Base-by-base conservation (phyloP, 2,329 filamentous ascomycete species). In the Ophiocordyceps unilateralis region DNA sequence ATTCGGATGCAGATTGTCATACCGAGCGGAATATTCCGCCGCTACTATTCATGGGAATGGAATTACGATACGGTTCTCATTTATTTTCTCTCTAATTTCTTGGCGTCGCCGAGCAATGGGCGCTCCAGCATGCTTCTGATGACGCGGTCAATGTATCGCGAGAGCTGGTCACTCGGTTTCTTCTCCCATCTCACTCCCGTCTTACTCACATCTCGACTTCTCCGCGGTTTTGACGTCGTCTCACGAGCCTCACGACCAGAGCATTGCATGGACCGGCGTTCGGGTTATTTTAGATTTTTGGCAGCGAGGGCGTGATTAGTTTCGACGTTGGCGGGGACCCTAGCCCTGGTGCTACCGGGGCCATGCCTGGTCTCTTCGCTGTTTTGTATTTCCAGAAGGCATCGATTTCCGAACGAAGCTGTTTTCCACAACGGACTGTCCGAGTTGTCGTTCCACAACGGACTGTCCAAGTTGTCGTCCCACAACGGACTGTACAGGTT, bases 191-290 rank as follows among this genome's bases (percentile, higher is more conserved):
- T 32, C 6, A 3, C 3, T 17, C 32, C 15, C 15, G 5, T 9
- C 17, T 19, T 8, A 26, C 9, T 26, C 9, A 26, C n/a, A 30
- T 30, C 12, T 14, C 28, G 28, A 14, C 28, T 15, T 30, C 12
- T 30, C n/a, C 12, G 28, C n/a, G 28, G 28, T 14, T 15, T 36
- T 36, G n/a, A 5, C 15, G 11, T 10, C 15, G n/a, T 24, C 44
- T 53, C 44, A 55, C 48, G 52, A 55, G 46, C 48, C 43, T 51
- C 48, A 57, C 46, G 55, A 57, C 44, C 47, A 53, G 51, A 45
- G 47, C 44, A 41, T 49, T 50, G 49, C 49, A 55, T 54, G 48
- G 46, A 45, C 48, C 26, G 55, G 55, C 53, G 51, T 53, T 47
- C 50, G 24, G 20, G n/a, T n/a, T 24, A 17, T 39, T 41, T 43